phyloP scores from a whole-genome alignment of 1,284 basidiomycete species.

The Heterobasidion irregulare region DNA sequence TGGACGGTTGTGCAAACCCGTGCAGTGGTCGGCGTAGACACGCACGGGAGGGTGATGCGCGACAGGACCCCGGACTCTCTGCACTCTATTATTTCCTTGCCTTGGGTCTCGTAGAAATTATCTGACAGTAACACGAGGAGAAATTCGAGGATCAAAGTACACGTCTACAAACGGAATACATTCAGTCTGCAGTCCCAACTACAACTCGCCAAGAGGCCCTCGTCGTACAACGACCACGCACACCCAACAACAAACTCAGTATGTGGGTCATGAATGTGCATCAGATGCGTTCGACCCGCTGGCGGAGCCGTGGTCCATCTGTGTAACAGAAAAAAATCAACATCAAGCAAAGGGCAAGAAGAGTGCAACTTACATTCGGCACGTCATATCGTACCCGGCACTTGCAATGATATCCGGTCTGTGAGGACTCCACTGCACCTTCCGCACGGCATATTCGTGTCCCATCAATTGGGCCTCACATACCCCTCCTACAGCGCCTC shows the following conservation, averaged over 20 bases:
- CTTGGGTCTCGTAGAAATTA: no score
- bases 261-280: constrained; percentile 77
- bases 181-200: constrained; percentile 86
- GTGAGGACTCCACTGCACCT: constrained; percentile 75
- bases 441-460: constrained; percentile 78
- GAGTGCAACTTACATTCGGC: constrained; percentile 59
- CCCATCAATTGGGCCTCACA: constrained; percentile 65
- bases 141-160: background rate
- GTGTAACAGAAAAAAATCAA: constrained; percentile 3
- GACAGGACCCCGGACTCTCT: no score
- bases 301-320: constrained; percentile 61
- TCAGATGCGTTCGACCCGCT: constrained; percentile 44
- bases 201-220: constrained; percentile 79
- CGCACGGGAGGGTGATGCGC: no score
- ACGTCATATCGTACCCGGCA: constrained; percentile 96
- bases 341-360: constrained; percentile 4
- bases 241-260: constrained; percentile 94
- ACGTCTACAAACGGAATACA: constrained; percentile 51
- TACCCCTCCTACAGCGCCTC: constrained; percentile 50
- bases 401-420: constrained; percentile 73
- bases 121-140: no score
- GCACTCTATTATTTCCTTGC: no score
- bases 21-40: no score
- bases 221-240: constrained; percentile 84
- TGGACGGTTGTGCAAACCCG: no score